phyloP scores from a whole-genome alignment of 306 rosid species.

The Senna siamea region DNA sequence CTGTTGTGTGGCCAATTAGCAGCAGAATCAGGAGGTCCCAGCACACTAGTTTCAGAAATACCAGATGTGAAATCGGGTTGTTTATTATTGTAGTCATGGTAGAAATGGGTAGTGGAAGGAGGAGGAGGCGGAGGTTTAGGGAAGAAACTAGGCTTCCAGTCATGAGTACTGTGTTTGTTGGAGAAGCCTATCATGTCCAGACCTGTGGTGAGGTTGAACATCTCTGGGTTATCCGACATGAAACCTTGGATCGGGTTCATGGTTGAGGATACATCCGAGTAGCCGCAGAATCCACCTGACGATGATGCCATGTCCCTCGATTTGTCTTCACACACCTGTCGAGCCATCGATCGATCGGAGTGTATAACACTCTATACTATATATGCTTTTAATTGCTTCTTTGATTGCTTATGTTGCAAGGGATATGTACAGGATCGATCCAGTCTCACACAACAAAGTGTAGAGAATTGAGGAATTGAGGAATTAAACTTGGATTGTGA shows the following conservation, averaged over 20 bases:
- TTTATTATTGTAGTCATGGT: no score
- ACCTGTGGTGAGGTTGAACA: conserved; percentile 73
- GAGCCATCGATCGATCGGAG: no score
- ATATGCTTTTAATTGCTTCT: no score
- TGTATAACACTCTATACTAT: no score
- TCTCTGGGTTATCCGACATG: conserved; percentile 52
- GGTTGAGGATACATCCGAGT: conserved; percentile 55
- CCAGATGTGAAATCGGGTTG: conserved; percentile 49
- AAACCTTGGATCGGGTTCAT: conserved; percentile 73
- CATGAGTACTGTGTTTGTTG: no score
- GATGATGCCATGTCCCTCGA: conserved; percentile 47
- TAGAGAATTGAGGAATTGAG: conserved; percentile 8
- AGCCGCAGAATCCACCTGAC: conserved; percentile 55
- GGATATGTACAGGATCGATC: no score
- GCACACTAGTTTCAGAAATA: no score
- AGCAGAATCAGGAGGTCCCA: no score
- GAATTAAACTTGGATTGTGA: no score
- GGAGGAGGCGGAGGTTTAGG: conserved; percentile 42
- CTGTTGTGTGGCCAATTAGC: conserved; percentile 53
- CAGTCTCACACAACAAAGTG: conserved; percentile 21
- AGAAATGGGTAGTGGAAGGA: conserved; percentile 53
- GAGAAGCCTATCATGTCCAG: conserved; percentile 83
- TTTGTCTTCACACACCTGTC: no score
- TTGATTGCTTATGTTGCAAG: no score
- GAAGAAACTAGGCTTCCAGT: conserved; percentile 43